Percentiles rank a stretch among this genome's conserved stretches.
Evolutionary conservation across 192 early-diverging fungal genomes (phyloP).

Genomic region (Kickxella alabastrina): DNA sequence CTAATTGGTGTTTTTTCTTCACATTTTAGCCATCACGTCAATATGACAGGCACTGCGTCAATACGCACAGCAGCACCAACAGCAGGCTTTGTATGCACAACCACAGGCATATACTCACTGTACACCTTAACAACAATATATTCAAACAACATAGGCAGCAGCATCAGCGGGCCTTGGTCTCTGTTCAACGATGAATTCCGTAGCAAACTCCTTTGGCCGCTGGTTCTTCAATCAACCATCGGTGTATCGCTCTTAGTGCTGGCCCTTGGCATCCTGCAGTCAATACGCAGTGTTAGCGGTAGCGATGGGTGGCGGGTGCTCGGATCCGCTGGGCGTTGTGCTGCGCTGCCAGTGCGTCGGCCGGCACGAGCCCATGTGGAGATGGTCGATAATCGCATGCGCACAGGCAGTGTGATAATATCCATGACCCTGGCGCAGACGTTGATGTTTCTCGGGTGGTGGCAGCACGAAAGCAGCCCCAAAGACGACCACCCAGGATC

Average conservation of each 20-base stretch:
- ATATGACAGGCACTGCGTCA: no score
- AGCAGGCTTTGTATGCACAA: no score
- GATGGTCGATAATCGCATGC: slow-evolving; percentile 23
- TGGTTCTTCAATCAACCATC: slow-evolving; percentile 1
- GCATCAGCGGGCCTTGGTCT: slow-evolving; percentile 11
- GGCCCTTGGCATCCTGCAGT: neutral
- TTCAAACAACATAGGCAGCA: no score
- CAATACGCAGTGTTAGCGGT: neutral
- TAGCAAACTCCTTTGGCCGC: slow-evolving; percentile 15
- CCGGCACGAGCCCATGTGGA: slow-evolving; percentile 12
- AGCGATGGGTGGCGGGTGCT: neutral
- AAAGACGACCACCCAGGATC: neutral
- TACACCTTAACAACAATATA: no score
- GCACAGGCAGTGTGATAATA: neutral
- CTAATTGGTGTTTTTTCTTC: no score
- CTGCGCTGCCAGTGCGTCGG: slow-evolving; percentile 15
- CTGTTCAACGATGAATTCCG: slow-evolving; percentile 15
- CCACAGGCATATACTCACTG: no score
- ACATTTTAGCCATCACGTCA: no score
- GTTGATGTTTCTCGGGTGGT: neutral
- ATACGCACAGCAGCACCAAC: no score
- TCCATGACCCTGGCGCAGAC: slow-evolving; percentile 5
- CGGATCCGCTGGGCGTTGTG: neutral
- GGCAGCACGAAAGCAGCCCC: neutral
- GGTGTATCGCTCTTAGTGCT: neutral